Evolutionary conservation across 495 filamentous ascomycete species (phyloP), one percentile per base, ranked within the genome.

Genomic region (Aeminium ludgeri): DNA sequence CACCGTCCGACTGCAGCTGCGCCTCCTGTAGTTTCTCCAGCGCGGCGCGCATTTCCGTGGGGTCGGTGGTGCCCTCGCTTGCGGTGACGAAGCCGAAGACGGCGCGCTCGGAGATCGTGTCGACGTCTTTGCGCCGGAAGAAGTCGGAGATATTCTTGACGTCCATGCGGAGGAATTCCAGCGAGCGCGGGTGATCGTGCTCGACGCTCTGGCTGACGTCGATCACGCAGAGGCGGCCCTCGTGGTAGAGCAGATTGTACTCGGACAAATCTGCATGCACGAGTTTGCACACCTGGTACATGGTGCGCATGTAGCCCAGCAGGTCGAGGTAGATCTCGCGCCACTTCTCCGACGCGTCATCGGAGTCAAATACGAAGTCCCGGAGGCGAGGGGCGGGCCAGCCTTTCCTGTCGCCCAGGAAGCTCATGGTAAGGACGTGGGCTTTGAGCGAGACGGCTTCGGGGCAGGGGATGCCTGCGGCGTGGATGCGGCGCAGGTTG

Each of bases 131-230:
- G 2, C 80, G 69, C 36, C 73, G 61, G 70, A 97, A 97, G 63
- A 89, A 97, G 54, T 91, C 84, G 32, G 70, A 76, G 2, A 89
- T 72, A 52, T 97, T 97, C 67, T 93, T 95, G 59, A 96, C 81
- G 58, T 97, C 89, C 83, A 92, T 95, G 15, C 86, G 74, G 44
- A 96, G 63, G 57, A 97, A 96, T 56, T 95, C 85, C 15, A 91
- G 66, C 25, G 79, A 84, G 44, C 81, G 68, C 1, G 89, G 87
- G 59, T 97, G 89, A 43, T 96, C 85, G 55, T 93, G 86, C 63
- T 95, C 89, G 20, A 97, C 89, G 52, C 76, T 83, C 59, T 97
- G 89, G 49, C 84, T 92, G 33, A 97, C 89, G 64, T 97, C 89
- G 51, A 97, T 97, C 54, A 97, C 76, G 67, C 80, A 91, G 0